Base-by-base conservation (phyloP, 305 asterid genomes). In the Fraxinus sp. region DNA sequence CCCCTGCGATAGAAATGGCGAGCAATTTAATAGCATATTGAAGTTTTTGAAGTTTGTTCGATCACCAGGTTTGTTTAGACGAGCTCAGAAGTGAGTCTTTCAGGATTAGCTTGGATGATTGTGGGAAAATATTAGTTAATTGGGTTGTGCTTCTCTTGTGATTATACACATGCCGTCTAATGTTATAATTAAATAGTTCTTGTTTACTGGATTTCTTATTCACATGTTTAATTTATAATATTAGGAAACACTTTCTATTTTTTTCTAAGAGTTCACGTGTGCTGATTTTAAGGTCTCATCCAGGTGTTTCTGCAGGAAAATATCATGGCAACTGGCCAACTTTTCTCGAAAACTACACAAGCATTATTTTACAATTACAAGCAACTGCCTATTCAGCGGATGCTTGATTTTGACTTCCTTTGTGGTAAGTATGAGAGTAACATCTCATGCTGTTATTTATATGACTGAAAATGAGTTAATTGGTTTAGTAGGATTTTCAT, bases 351-450 rank as follows among this genome's bases (percentile, higher is more conserved):
- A 88, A 91, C 92, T 81, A 96, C 99, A 39, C 98, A 96, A 85
- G 97, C 99, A n/a, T 86, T 96, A 55, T 96, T 96, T 85, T 96
- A 96, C 87, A 96, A 96, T 79, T 96, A 87, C 90, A 96, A 94
- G 94, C 97, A 94, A 73, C 94, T 92, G 39, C 98, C 97, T 1
- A 91, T 96, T 78, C 99, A 96, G 89, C 95, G 99, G 86, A 96
- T 96, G 99, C 98, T 96, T 86, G 99, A 96, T 86, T 96, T 96
- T 87, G 99, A 96, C 88, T 94, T 96, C 91, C 98, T 96, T 79
- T 96, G 96, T 83, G 99, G 99, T 96, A 73, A 59, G 89, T 81
- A 83, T 41, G 18, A 30, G 77, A 74, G 64, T 20, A 68, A 13
- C 41, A 81, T 74, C 37, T 84, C 64, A 57, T 18, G 76, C 35